These are phyloP conservation scores for Alternaria atra DNA, from an alignment of 2,329 filamentous ascomycete species.

Conservation along the genomic window DNA sequence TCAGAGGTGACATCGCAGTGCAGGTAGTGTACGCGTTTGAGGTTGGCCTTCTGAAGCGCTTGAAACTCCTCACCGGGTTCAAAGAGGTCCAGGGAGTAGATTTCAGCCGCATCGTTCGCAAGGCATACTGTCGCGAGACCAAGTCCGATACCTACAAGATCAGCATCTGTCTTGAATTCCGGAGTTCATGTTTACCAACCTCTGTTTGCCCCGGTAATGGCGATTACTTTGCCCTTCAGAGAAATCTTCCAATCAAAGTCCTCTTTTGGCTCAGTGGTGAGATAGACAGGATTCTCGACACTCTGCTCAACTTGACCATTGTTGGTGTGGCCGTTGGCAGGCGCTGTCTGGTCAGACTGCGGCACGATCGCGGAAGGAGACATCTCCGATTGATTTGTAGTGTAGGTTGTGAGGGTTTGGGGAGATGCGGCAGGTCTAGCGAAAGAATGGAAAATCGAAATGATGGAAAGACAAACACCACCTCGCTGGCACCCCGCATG, in stretches of 20 bases:
- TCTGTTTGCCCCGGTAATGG: constrained; percentile 34
- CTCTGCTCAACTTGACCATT: constrained; percentile 34
- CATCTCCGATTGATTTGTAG: constrained; percentile 27
- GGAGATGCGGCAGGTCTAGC: constrained; percentile 22
- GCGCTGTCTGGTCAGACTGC: constrained; percentile 25
- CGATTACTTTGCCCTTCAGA: constrained; percentile 54
- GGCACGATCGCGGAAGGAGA: constrained; percentile 40
- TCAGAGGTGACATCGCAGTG: constrained; percentile 61
- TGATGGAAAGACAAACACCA: constrained; percentile 9
- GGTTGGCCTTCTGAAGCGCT: constrained; percentile 52
- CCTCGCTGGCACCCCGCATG: constrained; percentile 18
- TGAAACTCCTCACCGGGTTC: constrained; percentile 59
- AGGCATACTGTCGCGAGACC: constrained; percentile 59
- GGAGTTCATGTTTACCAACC: constrained; percentile 26
- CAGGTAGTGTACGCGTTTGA: constrained; percentile 56
- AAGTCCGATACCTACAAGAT: constrained; percentile 43
- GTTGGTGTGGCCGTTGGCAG: constrained; percentile 25
- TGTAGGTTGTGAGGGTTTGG: constrained; percentile 15
- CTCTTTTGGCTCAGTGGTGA: constrained; percentile 56
- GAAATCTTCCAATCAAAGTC: constrained; percentile 58
- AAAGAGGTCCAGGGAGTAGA: constrained; percentile 61
- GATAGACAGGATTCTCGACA: constrained; percentile 43
- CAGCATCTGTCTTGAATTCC: constrained; percentile 40
- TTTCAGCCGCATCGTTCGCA: constrained; percentile 55
- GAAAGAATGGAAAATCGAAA: constrained; percentile 8